Conservation (phyloP, 2,329 filamentous ascomycete genomes). For the Piedraia hortae region DNA sequence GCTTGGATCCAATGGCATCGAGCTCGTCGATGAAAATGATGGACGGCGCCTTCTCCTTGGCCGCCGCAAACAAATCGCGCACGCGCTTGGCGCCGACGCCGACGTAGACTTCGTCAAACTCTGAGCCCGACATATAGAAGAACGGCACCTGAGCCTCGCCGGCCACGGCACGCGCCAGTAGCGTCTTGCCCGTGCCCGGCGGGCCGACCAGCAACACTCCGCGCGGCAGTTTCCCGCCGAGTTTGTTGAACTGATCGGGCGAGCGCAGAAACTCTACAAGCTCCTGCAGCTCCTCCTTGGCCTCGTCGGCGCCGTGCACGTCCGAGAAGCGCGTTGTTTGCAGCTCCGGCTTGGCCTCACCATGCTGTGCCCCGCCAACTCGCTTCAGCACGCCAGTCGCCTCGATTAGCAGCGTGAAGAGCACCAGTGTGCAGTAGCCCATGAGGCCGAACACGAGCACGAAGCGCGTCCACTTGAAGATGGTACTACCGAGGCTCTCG, state of each 20-base stretch:
- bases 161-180: constrained; percentile 80
- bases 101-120: constrained; percentile 96
- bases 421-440: constrained; percentile 50
- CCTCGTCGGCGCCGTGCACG: constrained; percentile 91
- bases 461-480: constrained; percentile 88
- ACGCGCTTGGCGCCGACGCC: constrained; percentile 92
- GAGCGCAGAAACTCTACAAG: constrained; percentile 88
- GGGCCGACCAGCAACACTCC: constrained; percentile 86
- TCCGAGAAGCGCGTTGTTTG: constrained; percentile 79
- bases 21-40: constrained; percentile 93
- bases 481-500: constrained; percentile 47
- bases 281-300: constrained; percentile 92
- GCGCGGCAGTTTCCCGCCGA: constrained; percentile 90
- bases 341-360: constrained; percentile 74
- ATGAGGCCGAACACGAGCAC: constrained; percentile 49
- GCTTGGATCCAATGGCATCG: constrained; percentile 79
- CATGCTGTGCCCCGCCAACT: constrained; percentile 39
- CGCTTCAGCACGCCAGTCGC: constrained; percentile 54
- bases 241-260: constrained; percentile 72
- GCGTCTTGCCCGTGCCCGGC: constrained; percentile 89
- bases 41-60: constrained; percentile 59
- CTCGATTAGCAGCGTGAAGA: constrained; percentile 63
- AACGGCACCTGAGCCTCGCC: constrained; percentile 94
- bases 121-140: constrained; percentile 98
- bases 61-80: constrained; percentile 65